Evolutionary conservation across 192 early-diverging fungal genomes (phyloP).

Genomic region (Rhizophagus sp.): DNA sequence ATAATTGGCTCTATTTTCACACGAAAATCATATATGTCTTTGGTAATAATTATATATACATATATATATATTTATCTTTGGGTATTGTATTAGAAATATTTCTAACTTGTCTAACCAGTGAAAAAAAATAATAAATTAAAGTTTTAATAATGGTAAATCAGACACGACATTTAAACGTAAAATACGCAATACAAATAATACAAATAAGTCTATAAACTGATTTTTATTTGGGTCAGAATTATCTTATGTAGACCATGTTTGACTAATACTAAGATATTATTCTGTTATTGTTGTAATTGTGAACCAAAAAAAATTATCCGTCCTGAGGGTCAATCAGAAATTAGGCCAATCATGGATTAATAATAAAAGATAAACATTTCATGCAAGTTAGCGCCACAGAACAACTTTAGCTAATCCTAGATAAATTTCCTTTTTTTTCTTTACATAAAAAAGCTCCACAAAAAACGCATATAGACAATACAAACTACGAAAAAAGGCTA

Average conservation of each 20-base stretch:
- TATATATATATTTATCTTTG: no score
- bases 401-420: not conserved
- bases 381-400: not conserved
- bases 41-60: no score
- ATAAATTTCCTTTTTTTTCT: not conserved
- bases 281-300: not conserved
- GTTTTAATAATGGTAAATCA: no score
- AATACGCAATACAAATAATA: no score
- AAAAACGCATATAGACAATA: constrained; percentile 6
- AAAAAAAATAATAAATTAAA: no score
- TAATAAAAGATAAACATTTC: not conserved
- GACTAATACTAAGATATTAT: no score
- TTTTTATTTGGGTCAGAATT: not conserved
- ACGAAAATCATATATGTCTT: no score
- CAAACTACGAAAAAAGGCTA: constrained; percentile 22
- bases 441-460: not conserved
- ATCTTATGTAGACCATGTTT: not conserved
- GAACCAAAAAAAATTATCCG: not conserved
- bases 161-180: no score
- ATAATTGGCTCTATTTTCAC: not conserved
- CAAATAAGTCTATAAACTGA: no score
- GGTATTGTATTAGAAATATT: no score
- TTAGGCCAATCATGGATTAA: not conserved
- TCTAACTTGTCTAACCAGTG: no score
- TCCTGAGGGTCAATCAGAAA: not conserved